Percentiles rank a stretch among this genome's conserved stretches.
These are phyloP conservation scores for Brassica cretica DNA, from an alignment of 345 rosid species.

Conservation along the genomic window DNA sequence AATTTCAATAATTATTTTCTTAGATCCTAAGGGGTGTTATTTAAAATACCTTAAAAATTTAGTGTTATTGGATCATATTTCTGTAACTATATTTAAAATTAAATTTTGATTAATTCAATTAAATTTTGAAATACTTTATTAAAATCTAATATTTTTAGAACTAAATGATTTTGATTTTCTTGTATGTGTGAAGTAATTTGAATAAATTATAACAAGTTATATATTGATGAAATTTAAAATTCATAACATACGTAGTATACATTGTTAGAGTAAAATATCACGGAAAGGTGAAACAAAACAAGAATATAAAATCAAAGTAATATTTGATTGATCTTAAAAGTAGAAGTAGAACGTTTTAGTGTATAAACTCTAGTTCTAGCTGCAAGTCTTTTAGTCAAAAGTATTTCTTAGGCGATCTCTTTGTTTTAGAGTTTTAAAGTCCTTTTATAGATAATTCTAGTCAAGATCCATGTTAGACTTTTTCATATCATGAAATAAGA, in stretches of 20 bases:
- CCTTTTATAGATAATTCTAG: no score
- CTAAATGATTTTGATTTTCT: not conserved
- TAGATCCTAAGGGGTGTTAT: not conserved
- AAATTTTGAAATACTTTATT: not conserved
- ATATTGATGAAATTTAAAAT: not conserved
- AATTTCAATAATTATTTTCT: not conserved
- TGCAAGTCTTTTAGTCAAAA: not conserved
- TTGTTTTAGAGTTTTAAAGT: not conserved
- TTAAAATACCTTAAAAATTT: not conserved
- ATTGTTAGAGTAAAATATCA: not conserved
- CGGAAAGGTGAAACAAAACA: not conserved
- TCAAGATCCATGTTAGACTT: not conserved
- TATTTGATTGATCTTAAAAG: not conserved
- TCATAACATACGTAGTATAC: not conserved
- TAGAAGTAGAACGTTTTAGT: not conserved
- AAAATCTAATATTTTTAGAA: not conserved
- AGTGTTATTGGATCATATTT: not conserved
- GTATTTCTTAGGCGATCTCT: not conserved
- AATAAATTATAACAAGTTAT: not conserved
- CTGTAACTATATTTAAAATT: not conserved
- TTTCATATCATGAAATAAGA: not conserved
- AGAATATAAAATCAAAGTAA: not conserved
- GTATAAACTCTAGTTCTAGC: no score
- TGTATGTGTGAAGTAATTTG: not conserved
- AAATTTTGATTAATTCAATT: not conserved